A percentile compares a stretch with the other conserved stretches of the same genome.
Conservation (phyloP, 306 rosid genomes). For the Hippophae tibetana region DNA sequence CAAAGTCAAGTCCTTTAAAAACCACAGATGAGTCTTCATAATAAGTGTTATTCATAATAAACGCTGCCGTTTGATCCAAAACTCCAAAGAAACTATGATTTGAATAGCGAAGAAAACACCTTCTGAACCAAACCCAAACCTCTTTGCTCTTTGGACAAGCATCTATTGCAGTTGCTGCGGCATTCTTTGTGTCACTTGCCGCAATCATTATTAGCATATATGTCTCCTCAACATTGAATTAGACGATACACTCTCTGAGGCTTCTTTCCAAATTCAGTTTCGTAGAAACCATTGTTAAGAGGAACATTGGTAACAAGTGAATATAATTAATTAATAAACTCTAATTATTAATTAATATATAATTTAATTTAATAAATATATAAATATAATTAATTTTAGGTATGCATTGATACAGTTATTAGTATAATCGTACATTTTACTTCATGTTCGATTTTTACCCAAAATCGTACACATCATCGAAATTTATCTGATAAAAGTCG, state of each 20-base stretch:
- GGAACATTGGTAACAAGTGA: constrained; percentile 33
- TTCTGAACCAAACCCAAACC: constrained; percentile 33
- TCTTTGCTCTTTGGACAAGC: constrained; percentile 32
- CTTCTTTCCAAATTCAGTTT: constrained; percentile 20
- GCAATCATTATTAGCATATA: constrained; percentile 24
- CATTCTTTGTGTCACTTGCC: constrained; percentile 24
- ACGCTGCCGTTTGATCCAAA: constrained; percentile 23
- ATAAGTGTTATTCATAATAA: constrained; percentile 35
- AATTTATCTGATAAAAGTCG: too few species aligned
- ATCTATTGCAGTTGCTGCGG: constrained; percentile 21
- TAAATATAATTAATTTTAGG: too few species aligned
- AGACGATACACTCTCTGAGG: constrained; percentile 30
- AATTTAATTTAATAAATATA: too few species aligned
- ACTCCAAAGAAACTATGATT: constrained; percentile 29
- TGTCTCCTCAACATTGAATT: constrained; percentile 41
- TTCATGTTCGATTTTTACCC: too few species aligned
- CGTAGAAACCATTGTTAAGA: constrained; percentile 34
- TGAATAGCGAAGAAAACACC: constrained; percentile 49
- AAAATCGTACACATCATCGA: too few species aligned
- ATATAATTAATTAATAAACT: too few species aligned
- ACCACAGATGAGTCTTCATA: constrained; percentile 34
- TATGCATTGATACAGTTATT: too few species aligned
- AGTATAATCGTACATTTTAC: too few species aligned
- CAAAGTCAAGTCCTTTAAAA: constrained; percentile 31
- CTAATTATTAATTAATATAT: too few species aligned